phyloP scores from a whole-genome alignment of 176 grass and related monocot species.

The Saccharum spontaneum region DNA sequence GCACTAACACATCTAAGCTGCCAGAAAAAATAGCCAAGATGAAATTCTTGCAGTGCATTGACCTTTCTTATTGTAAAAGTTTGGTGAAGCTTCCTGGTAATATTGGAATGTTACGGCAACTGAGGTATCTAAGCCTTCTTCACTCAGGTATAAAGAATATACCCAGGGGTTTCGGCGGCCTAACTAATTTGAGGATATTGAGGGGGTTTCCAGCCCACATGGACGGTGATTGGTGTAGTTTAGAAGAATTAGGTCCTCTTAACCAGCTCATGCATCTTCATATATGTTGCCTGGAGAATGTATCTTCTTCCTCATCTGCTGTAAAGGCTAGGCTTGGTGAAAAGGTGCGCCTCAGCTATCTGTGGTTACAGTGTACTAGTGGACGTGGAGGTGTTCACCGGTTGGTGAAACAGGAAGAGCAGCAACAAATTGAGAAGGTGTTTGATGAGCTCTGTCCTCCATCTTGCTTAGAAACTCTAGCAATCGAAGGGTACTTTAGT shows the following conservation, averaged over 20 bases:
- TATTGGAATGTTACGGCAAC: background rate
- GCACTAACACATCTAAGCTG: background rate
- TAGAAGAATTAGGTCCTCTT: slow-evolving; percentile 13
- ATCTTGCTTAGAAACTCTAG: background rate
- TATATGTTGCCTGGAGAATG: background rate
- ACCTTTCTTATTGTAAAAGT: background rate
- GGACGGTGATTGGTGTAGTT: background rate
- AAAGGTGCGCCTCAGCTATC: background rate
- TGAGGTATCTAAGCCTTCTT: background rate
- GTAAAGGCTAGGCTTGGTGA: background rate
- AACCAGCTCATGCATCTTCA: background rate
- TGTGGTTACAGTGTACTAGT: background rate
- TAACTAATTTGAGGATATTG: background rate
- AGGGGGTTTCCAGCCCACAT: background rate
- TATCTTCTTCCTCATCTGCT: background rate
- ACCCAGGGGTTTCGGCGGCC: background rate
- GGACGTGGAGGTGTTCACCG: background rate
- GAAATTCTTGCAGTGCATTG: background rate
- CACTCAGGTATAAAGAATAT: background rate
- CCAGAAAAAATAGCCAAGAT: background rate
- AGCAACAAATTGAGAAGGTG: background rate
- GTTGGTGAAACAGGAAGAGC: background rate
- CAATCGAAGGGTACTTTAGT: background rate
- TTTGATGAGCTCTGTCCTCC: slow-evolving; percentile 20
- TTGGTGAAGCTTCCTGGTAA: background rate